These are phyloP conservation scores for Beauveria australis DNA, from an alignment of 2,329 filamentous ascomycete species.

Conservation along the genomic window DNA sequence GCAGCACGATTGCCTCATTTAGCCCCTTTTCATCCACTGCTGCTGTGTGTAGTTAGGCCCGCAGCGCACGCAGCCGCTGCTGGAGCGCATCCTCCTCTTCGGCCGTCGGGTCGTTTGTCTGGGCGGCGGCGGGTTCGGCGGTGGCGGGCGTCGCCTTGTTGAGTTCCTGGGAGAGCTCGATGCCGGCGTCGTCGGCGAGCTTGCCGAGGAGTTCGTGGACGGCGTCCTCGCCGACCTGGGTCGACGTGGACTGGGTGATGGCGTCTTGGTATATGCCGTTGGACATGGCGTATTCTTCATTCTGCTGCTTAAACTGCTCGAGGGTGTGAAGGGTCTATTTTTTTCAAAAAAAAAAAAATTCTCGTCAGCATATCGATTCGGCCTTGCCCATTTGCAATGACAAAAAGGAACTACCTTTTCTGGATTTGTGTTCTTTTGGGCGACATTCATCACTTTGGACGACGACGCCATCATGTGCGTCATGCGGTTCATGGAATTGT, in stretches of 20 bases:
- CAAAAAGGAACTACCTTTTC: slow-evolving; percentile 35
- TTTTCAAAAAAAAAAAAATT: no score
- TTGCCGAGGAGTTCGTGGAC: slow-evolving; percentile 80
- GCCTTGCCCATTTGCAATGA: no score
- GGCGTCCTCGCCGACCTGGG: slow-evolving; percentile 70
- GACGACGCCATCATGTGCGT: slow-evolving; percentile 55
- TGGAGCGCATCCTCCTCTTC: slow-evolving; percentile 72
- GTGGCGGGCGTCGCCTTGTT: slow-evolving; percentile 46
- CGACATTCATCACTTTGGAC: slow-evolving; percentile 48
- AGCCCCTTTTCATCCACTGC: background rate
- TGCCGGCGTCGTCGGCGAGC: slow-evolving; percentile 79
- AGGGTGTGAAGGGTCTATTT: slow-evolving; percentile 47
- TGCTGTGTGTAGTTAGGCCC: slow-evolving; percentile 31
- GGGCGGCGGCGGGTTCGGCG: slow-evolving; percentile 49
- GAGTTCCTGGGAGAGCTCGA: slow-evolving; percentile 73
- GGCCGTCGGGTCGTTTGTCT: slow-evolving; percentile 58
- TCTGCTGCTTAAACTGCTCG: slow-evolving; percentile 53
- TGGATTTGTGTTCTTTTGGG: slow-evolving; percentile 51
- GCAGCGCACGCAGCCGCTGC: slow-evolving; percentile 48
- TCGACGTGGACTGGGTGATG: slow-evolving; percentile 66
- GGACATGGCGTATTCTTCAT: slow-evolving; percentile 56
- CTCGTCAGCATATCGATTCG: background rate
- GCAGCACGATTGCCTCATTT: background rate
- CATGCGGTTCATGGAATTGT: slow-evolving; percentile 59
- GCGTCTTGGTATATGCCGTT: slow-evolving; percentile 79